Conservation (phyloP, 768 basidiomycete species). For the Tephrocybe sp. region DNA sequence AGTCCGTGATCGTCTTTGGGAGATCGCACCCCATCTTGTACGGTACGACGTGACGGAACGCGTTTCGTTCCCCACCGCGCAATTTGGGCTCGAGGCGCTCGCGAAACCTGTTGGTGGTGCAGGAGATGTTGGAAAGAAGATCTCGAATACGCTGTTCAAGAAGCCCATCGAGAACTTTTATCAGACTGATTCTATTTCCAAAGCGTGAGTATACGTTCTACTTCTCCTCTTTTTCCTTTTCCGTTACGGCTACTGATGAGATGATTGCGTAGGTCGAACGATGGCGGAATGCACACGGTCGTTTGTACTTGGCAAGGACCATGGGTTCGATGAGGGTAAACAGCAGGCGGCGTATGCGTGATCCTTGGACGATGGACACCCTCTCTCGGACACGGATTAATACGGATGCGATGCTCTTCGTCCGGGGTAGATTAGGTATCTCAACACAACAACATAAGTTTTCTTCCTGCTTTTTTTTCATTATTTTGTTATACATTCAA, state of each 20-base stretch:
- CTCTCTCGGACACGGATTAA: too few relatives aligned
- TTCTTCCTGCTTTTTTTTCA: too few relatives aligned
- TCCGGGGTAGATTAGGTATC: too few relatives aligned
- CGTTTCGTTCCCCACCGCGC: constrained; percentile 69
- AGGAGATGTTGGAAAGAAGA: constrained; percentile 53
- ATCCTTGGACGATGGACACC: too few relatives aligned
- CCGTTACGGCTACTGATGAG: not conserved
- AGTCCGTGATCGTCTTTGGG: constrained; percentile 94
- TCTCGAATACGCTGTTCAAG: constrained; percentile 58
- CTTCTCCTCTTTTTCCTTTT: not conserved
- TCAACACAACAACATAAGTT: too few relatives aligned
- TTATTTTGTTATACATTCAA: too few relatives aligned
- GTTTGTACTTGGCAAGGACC: too few relatives aligned
- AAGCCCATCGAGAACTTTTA: constrained; percentile 93
- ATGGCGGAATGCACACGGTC: constrained; percentile 86
- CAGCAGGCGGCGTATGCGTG: too few relatives aligned
- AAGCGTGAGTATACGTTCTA: constrained; percentile 93
- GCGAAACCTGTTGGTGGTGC: too few relatives aligned
- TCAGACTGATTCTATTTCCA: constrained; percentile 91
- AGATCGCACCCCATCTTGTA: constrained; percentile 86
- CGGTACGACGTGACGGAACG: constrained; percentile 80
- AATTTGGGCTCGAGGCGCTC: constrained; percentile 65
- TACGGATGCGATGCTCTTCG: too few relatives aligned
- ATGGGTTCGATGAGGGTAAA: too few relatives aligned
- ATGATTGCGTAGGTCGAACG: constrained; percentile 72